These are phyloP conservation scores for Letharia columbiana DNA, from an alignment of 495 filamentous ascomycete species.

Conservation along the genomic window DNA sequence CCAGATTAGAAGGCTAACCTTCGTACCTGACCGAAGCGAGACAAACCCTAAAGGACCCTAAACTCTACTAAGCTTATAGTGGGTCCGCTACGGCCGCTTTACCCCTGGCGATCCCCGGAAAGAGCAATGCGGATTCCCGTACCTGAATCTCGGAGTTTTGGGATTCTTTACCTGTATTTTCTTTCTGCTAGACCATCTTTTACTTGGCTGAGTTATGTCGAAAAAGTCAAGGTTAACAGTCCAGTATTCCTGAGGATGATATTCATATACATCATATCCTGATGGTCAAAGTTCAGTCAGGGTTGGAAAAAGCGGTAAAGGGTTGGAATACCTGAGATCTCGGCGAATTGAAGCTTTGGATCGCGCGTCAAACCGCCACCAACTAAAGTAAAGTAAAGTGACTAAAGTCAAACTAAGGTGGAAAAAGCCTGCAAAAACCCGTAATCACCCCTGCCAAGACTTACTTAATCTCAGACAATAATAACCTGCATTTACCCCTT, in stretches of 20 bases:
- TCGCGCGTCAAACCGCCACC: neutral
- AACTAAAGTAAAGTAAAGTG: neutral
- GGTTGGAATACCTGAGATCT: neutral
- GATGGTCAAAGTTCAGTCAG: neutral
- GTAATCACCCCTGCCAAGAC: constrained; percentile 4
- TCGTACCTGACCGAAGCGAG: constrained; percentile 3
- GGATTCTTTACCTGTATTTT: too few relatives aligned
- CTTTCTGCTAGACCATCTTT: too few relatives aligned
- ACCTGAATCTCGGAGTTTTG: too few relatives aligned
- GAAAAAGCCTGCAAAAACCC: neutral
- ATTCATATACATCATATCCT: too few relatives aligned
- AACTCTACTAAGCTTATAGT: neutral
- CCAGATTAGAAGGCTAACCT: neutral
- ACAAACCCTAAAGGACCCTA: neutral
- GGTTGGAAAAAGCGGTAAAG: neutral
- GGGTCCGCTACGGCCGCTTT: neutral
- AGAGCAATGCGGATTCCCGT: neutral
- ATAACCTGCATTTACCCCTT: neutral
- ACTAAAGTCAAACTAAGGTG: too few relatives aligned
- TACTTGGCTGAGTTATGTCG: too few relatives aligned
- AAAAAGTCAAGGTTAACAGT: too few relatives aligned
- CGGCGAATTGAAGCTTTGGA: neutral
- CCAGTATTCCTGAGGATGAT: too few relatives aligned
- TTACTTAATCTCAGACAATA: neutral
- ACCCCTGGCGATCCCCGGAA: constrained; percentile 4